Evolutionary conservation across 768 basidiomycete genomes (phyloP).

Genomic region (Macrocybe gigantea): DNA sequence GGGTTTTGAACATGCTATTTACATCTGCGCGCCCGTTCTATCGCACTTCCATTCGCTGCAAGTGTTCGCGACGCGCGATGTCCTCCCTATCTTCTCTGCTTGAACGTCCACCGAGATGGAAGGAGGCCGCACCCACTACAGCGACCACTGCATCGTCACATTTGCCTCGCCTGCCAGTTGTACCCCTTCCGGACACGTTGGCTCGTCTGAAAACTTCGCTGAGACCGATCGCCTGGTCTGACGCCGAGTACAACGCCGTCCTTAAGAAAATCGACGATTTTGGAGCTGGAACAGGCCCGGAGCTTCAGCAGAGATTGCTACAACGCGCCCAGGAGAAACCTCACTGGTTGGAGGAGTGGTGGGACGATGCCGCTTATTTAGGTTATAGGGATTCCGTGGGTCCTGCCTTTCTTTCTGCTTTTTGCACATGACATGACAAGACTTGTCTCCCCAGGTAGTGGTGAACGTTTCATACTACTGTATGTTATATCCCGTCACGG

Average conservation of each 20-base stretch:
- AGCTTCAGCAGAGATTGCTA: conserved; percentile 63
- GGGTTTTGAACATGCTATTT: no score
- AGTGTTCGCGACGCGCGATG: no score
- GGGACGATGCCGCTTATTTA: conserved; percentile 83
- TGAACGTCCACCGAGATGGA: conserved; percentile 58
- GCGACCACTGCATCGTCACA: conserved; percentile 45
- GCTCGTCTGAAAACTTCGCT: conserved; percentile 64
- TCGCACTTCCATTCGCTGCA: no score
- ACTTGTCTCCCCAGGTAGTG: conserved; percentile 44
- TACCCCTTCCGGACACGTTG: conserved; percentile 60
- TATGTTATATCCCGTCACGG: conserved; percentile 22
- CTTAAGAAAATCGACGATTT: conserved; percentile 67
- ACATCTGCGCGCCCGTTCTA: no score
- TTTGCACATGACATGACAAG: background rate
- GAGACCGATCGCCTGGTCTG: conserved; percentile 64
- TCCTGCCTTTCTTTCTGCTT: background rate
- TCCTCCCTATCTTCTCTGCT: no score
- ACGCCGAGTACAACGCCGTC: conserved; percentile 49
- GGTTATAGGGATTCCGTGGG: conserved; percentile 81
- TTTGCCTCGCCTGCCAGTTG: conserved; percentile 74
- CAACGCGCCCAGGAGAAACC: conserved; percentile 44
- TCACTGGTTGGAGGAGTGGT: conserved; percentile 94
- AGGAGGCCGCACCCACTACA: conserved; percentile 58
- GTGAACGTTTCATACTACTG: conserved; percentile 96
- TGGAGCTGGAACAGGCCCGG: conserved; percentile 35